Base-by-base conservation (phyloP, 768 basidiomycete genomes). In the Tubosaeta sp. region DNA sequence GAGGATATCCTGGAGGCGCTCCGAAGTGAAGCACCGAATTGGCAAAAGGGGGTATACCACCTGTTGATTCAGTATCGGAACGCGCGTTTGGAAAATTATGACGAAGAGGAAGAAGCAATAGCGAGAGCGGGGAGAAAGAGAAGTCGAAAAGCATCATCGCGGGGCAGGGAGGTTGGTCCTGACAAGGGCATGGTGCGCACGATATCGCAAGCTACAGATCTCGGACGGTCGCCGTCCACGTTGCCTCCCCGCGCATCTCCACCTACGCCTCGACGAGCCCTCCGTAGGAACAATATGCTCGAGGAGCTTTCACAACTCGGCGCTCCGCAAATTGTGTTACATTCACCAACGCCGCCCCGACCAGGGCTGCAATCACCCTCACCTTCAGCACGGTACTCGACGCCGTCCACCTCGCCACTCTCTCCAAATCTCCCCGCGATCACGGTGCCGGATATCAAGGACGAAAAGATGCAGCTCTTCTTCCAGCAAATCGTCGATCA, bases 21-120 rank as follows among this genome's bases (percentile, higher is more conserved):
- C 60, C 76, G 70, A 63, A 83, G 77, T 59, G 60, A 72, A 46
- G 81, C 84, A 49, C 83, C 83, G 45, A 94, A 87, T 25, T 94
- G 92, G 89, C 92, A 98, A 67, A 97, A 99, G 70, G 91, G 90
- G 0, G 89, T 98, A 43, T 99, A 99, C 69, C 85, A 90, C 62
- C 72, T 97, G 5, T 76, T 99, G n/a, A 75, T 86, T 48, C 83
- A 82, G 56, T 97, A 96, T 70, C 82, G 94, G 39, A 79, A 79
- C 44, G 81, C 78, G 57, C 83, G 84, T 49, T 66, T 90, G 38
- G 86, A 89, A 61, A 78, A 84, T 55, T 88, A 81, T 65, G 82
- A 86, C 50, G 86, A 87, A 49, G 86, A 87, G 44, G 82, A 87
- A 51, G 77, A 81, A 50, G 53, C 44, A 31, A 52, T 73, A 30